Evolutionary conservation across 2,329 filamentous ascomycete species (phyloP).

Genomic region (Xylaria sp.): DNA sequence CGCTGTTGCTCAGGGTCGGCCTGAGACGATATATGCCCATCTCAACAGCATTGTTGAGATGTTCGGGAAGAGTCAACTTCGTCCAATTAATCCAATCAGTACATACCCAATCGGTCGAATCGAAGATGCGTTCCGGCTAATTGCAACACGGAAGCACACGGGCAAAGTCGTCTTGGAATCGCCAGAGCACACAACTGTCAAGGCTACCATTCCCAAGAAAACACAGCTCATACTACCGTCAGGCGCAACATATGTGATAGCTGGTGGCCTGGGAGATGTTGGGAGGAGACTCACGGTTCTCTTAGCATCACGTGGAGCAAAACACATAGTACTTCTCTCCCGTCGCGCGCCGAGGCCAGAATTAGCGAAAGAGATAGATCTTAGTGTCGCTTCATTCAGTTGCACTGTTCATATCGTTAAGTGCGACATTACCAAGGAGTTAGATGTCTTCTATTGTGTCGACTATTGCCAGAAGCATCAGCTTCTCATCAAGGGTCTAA

Average conservation of each 20-base stretch:
- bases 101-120: conserved; percentile 44
- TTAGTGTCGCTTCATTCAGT: conserved; percentile 27
- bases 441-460: conserved; percentile 40
- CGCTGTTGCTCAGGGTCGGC: conserved; percentile 25
- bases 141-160: conserved; percentile 54
- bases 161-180: conserved; percentile 53
- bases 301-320: conserved; percentile 48
- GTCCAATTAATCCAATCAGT: conserved; percentile 29
- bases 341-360: conserved; percentile 41
- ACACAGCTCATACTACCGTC: conserved; percentile 26
- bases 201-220: conserved; percentile 34
- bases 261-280: conserved; percentile 51
- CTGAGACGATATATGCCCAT: conserved; percentile 26
- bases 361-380: conserved; percentile 31
- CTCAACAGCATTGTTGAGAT: conserved; percentile 19
- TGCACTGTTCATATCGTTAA: conserved; percentile 46
- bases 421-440: conserved; percentile 51
- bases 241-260: conserved; percentile 49
- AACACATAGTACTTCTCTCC: conserved; percentile 48
- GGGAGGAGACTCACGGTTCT: conserved; percentile 45
- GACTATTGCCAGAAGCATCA: conserved; percentile 18
- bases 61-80: conserved; percentile 21
- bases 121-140: conserved; percentile 53
- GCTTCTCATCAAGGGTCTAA: conserved; percentile 32
- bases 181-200: conserved; percentile 35